phyloP scores from a whole-genome alignment of 257 asterid species.

The Ballota nigra region DNA sequence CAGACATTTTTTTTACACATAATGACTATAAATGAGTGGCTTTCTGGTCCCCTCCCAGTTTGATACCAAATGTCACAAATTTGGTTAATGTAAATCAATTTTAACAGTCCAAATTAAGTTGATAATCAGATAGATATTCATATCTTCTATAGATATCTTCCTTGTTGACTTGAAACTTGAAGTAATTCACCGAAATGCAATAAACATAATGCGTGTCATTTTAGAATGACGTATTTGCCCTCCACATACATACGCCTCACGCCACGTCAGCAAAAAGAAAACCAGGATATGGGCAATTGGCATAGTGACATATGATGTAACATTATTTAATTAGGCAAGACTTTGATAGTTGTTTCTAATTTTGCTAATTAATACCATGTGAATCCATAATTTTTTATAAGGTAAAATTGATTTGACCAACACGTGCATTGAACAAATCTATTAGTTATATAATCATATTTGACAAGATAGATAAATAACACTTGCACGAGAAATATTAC shows the following conservation, averaged over 20 bases:
- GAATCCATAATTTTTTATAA: not conserved
- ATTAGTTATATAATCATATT: no score
- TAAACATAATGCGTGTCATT: not conserved
- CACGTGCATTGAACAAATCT: no score
- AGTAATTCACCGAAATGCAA: not conserved
- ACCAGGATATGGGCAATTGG: no score
- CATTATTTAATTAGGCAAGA: not conserved
- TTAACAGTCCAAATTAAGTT: not conserved
- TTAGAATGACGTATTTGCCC: not conserved
- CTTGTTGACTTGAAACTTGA: constrained; percentile 15
- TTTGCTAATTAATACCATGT: not conserved
- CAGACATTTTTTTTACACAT: no score
- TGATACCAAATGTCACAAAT: constrained; percentile 27
- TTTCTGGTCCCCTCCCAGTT: constrained; percentile 31
- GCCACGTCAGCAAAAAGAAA: not conserved
- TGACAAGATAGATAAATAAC: no score
- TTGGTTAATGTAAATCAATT: constrained; percentile 18
- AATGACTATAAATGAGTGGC: not conserved
- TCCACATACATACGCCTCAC: not conserved
- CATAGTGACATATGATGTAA: not conserved
- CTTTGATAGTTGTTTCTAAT: not conserved
- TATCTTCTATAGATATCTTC: constrained; percentile 17
- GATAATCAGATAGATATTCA: constrained; percentile 2
- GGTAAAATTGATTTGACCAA: no score
- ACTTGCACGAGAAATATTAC: no score